These are phyloP conservation scores for Verbascum thapsus DNA, from an alignment of 257 asterid species.

Conservation along the genomic window DNA sequence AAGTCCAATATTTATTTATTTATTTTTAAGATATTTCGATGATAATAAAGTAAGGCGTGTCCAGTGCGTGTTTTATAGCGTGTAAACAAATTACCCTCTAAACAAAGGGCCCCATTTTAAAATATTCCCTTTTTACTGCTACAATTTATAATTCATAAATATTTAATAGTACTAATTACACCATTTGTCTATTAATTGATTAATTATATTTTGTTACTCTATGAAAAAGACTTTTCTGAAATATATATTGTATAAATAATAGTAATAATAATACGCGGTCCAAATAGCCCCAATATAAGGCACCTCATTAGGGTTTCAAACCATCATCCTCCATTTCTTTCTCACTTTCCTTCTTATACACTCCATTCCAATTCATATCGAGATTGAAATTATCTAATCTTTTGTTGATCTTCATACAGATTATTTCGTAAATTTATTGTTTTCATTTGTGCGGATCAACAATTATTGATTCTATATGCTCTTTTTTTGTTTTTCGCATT, in stretches of 20 bases:
- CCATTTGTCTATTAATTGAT: neutral
- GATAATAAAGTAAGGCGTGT: slow-evolving; percentile 43
- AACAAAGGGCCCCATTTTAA: slow-evolving; percentile 20
- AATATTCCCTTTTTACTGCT: neutral
- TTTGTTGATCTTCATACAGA: neutral
- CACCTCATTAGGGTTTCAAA: slow-evolving; percentile 56
- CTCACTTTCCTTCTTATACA: slow-evolving; percentile 25
- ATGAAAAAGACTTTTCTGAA: too few relatives aligned
- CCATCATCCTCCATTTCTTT: slow-evolving; percentile 30
- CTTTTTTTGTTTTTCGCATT: neutral
- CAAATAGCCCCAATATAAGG: slow-evolving; percentile 63
- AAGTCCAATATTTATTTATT: neutral
- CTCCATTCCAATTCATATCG: slow-evolving; percentile 9
- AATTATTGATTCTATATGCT: slow-evolving; percentile 8
- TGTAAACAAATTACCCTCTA: slow-evolving; percentile 30
- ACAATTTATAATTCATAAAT: neutral
- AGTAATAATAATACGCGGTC: slow-evolving; percentile 54
- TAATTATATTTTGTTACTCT: slow-evolving; percentile 3
- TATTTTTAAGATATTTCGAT: neutral
- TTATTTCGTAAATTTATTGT: slow-evolving; percentile 21
- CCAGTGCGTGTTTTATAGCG: slow-evolving; percentile 44
- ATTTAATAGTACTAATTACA: slow-evolving; percentile 26
- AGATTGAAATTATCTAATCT: too few relatives aligned
- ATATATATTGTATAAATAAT: too few relatives aligned
- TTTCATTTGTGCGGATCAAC: neutral